Conservation (phyloP, 768 basidiomycete species). For the Psilocybe sp. region DNA sequence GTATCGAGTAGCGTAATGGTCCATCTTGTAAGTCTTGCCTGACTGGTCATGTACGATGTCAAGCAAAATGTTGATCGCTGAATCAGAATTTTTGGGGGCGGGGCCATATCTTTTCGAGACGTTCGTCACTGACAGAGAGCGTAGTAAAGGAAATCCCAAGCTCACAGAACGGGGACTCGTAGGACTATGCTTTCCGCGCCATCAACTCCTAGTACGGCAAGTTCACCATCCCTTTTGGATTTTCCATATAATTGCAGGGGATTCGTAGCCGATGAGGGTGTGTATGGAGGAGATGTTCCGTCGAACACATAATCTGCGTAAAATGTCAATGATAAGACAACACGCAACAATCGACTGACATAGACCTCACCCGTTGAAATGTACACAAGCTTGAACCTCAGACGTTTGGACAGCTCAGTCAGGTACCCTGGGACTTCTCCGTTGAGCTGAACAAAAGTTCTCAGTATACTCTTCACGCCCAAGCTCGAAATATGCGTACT, state of each 20-base stretch:
- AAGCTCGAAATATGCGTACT: constrained; percentile 33
- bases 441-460: constrained; percentile 58
- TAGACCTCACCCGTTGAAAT: constrained; percentile 78
- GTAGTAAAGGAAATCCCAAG: constrained; percentile 5
- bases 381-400: constrained; percentile 76
- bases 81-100: constrained; percentile 79
- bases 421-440: constrained; percentile 71
- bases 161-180: constrained; percentile 87
- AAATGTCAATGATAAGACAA: background rate
- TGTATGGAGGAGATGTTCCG: constrained; percentile 89
- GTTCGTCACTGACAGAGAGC: constrained; percentile 3
- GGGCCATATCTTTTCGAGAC: constrained; percentile 74
- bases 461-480: background rate
- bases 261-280: constrained; percentile 66
- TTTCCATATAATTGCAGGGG: constrained; percentile 88
- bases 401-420: constrained; percentile 57
- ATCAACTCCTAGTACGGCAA: constrained; percentile 61
- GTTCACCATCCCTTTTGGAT: constrained; percentile 86
- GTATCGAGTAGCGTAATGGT: constrained; percentile 89
- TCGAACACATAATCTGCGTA: constrained; percentile 92
- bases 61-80: constrained; percentile 84
- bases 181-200: constrained; percentile 66
- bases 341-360: background rate
- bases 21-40: constrained; percentile 91
- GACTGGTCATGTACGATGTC: constrained; percentile 87